These are phyloP conservation scores for Xylariaceae sp. DNA, from an alignment of 2,329 filamentous ascomycete species.

Conservation along the genomic window DNA sequence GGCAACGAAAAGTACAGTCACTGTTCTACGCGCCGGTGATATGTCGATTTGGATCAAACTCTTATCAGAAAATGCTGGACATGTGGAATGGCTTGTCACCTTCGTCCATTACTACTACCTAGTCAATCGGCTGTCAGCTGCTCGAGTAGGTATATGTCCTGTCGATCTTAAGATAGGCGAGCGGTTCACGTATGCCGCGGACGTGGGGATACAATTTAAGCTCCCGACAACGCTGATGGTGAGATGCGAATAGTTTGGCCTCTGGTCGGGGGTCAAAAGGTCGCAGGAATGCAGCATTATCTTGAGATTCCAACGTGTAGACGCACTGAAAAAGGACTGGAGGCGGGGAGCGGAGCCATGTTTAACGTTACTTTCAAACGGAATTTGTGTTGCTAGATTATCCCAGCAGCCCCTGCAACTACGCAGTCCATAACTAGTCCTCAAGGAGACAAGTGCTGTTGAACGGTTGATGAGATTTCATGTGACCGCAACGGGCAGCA, in stretches of 20 bases:
- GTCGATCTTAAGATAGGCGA: slow-evolving; percentile 5
- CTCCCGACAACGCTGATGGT: too few relatives aligned
- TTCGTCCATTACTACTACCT: neutral
- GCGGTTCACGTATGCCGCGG: neutral
- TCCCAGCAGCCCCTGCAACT: neutral
- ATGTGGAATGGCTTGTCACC: slow-evolving; percentile 9
- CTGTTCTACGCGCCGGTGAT: too few relatives aligned
- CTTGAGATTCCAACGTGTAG: slow-evolving; percentile 21
- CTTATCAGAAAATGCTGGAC: too few relatives aligned
- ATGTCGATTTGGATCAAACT: too few relatives aligned
- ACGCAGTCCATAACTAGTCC: neutral
- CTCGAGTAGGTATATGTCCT: slow-evolving; percentile 4
- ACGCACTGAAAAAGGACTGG: slow-evolving; percentile 17
- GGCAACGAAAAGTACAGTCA: too few relatives aligned
- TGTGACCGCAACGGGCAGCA: too few relatives aligned
- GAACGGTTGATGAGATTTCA: too few relatives aligned
- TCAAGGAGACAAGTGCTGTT: too few relatives aligned
- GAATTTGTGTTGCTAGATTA: neutral
- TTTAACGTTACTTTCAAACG: slow-evolving; percentile 19
- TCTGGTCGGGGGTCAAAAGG: too few relatives aligned
- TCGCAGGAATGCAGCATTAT: slow-evolving; percentile 1
- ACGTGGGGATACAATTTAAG: too few relatives aligned
- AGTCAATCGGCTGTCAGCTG: slow-evolving; percentile 1
- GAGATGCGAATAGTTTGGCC: slow-evolving; percentile 4
- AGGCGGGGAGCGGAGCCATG: slow-evolving; percentile 17